Evolutionary conservation across 441 rosid species (phyloP), one percentile per base, ranked within the genome.

Genomic region (Cnidoscolus chayamansa): DNA sequence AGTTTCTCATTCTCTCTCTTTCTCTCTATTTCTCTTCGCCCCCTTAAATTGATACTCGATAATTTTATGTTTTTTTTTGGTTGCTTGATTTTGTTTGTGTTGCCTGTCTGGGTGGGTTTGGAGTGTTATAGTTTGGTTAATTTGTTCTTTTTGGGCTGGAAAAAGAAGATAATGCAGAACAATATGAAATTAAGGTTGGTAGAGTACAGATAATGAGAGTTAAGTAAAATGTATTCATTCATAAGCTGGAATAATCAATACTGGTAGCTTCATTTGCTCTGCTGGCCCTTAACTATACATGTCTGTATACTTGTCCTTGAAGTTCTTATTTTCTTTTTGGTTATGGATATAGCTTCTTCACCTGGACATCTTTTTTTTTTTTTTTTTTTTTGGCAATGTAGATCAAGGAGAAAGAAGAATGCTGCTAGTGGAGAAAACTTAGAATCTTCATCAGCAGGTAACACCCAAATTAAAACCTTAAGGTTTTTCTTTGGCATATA

Each of bases 331-430:
- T 40, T 40, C 45, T 40, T 40, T 40, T 40, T 40, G 4, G 4
- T 3, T 3, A 3, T 40, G 6, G 7, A 40, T 40, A 40, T 40
- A 35, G 40, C 5, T 35, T 35, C 5, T 35, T 35, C 40, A 35
- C 40, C 40, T 35, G 40, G 40, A 35, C 5, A 35, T 35, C 25
- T 25, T 25, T 25, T 25, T 25, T 25, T 2, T 35, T 2, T 4
- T 35, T 40, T 3, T 0, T 6, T 40, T 40, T 40, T 3, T 40
- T 40, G 45, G 45, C 45, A 63, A 71, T 81, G 83, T 86, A 92
- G 97, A 80, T 91, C 94, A 57, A 87, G 97, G 84, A 87, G 97
- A 74, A 94, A 90, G 84, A 92, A 92, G 80, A 89, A 85, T 84
- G 84, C 88, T 32, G 79, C 90, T 49, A 84, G 80, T 68, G 97